phyloP scores from a whole-genome alignment of 495 filamentous ascomycete species.

The Penicillium herquei region DNA sequence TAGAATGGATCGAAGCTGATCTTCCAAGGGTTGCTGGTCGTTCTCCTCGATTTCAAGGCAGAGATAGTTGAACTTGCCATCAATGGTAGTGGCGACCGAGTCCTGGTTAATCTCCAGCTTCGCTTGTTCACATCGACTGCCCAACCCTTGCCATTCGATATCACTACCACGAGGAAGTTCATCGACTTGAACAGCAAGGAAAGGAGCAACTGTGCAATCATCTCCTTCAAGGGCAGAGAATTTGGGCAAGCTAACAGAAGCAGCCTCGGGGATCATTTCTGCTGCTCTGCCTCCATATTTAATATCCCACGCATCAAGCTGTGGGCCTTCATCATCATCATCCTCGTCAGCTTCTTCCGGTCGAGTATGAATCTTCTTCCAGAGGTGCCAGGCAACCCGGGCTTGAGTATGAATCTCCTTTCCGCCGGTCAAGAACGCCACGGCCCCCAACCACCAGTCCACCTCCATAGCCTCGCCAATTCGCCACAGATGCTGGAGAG shows the following conservation, averaged over 20 bases:
- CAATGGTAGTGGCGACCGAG: slow-evolving; percentile 21
- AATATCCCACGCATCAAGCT: slow-evolving; percentile 72
- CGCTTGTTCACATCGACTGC: slow-evolving; percentile 31
- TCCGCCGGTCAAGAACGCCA: slow-evolving; percentile 63
- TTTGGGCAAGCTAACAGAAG: slow-evolving; percentile 26
- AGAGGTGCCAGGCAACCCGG: slow-evolving; percentile 45
- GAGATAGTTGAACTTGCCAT: slow-evolving; percentile 24
- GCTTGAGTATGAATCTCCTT: slow-evolving; percentile 34
- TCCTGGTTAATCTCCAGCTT: slow-evolving; percentile 19
- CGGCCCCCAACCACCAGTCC: slow-evolving; percentile 66
- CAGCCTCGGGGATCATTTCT: slow-evolving; percentile 14
- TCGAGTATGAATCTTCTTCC: slow-evolving; percentile 48
- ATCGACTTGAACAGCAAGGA: slow-evolving; percentile 71
- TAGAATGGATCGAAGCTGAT: slow-evolving; percentile 21
- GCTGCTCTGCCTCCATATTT: slow-evolving; percentile 49
- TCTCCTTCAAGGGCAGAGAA: slow-evolving; percentile 25
- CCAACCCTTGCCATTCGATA: slow-evolving; percentile 72
- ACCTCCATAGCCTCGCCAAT: slow-evolving; percentile 73
- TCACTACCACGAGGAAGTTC: slow-evolving; percentile 64
- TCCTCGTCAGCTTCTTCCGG: slow-evolving; percentile 23
- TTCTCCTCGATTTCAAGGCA: slow-evolving; percentile 31
- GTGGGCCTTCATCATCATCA: slow-evolving; percentile 42
- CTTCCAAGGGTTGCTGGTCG: slow-evolving; percentile 16
- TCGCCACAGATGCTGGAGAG: slow-evolving; percentile 87
- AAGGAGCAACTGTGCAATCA: slow-evolving; percentile 48